Percentiles rank a stretch among this genome's conserved stretches.
phyloP scores from a whole-genome alignment of 1,139 yeast species.

The Protomyces inundatus region DNA sequence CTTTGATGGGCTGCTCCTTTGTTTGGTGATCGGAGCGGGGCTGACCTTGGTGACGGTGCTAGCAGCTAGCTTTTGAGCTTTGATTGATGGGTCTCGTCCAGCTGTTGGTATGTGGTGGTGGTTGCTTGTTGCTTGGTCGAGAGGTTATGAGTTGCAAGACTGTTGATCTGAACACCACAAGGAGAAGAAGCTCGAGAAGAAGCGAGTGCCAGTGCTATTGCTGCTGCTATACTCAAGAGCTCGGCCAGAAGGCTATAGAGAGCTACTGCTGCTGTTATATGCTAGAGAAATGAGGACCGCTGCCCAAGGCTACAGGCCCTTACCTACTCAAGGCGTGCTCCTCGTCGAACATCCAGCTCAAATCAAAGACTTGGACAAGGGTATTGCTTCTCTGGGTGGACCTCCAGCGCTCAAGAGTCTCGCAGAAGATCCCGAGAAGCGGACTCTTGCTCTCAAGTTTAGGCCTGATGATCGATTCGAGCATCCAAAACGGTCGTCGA shows the following conservation, averaged over 20 bases:
- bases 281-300: neutral
- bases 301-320: neutral
- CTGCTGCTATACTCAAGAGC: neutral
- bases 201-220: neutral
- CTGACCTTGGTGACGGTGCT: too few species aligned
- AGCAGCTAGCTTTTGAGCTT: too few species aligned
- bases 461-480: constrained; percentile 65
- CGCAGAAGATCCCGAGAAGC: constrained; percentile 9
- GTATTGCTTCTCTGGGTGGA: constrained; percentile 44
- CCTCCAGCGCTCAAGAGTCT: neutral
- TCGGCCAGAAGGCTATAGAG: neutral
- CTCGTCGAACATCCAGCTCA: constrained; percentile 70
- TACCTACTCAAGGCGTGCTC: neutral
- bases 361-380: constrained; percentile 59
- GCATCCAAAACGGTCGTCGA: constrained; percentile 66
- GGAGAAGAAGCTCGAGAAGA: too few species aligned
- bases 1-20: too few species aligned
- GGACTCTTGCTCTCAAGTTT: constrained; percentile 55
- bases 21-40: too few species aligned
- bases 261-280: neutral
- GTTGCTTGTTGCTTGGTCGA: too few species aligned
- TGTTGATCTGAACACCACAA: too few species aligned
- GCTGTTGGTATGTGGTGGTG: too few species aligned
- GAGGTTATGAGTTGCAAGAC: too few species aligned
- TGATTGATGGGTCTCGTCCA: too few species aligned